Evolutionary conservation across 345 rosid genomes (phyloP), one percentile per base, ranked within the genome.

Genomic region (Ceriops zippeliana): DNA sequence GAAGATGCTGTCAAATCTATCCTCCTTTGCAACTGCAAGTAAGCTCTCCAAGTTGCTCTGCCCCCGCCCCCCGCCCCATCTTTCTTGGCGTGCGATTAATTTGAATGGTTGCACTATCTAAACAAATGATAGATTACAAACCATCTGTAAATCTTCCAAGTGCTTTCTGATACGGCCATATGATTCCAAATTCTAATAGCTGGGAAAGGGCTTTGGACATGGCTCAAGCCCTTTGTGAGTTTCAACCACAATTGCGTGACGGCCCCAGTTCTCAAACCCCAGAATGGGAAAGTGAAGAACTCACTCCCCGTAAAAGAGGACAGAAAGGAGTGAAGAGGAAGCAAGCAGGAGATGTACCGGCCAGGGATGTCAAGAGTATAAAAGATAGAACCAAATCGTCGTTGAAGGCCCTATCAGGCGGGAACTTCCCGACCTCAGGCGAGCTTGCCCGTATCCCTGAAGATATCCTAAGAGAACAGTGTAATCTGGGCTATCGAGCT

Each of bases 1-100:
- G 89, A 84, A 75, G 89, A 88, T 75, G 61, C 74, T 60, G 78
- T 86, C 59, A 84, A 86, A 74, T 73, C 83, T 31, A 38, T 86
- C 7, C 83, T 86, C 52, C 81, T 86, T 28, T 84, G 87, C 62
- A 78, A 83, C 52, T 75, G 68, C 73, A 27, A 67, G 81, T 84
- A 70, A 13, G 58, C 15, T 7, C 58, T 22, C 27, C 28, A 9
- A 54, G 28, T 54, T 54, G 22, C 27, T 54, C 49, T 11, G 16
- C 46, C 4, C 16, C 3, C 3, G 49, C 49, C 49, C 49, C 49
- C 0, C 1, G n/a, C n/a, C 1, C 49, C 49, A 42, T 54, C 58
- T 22, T n/a, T 22, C 58, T 22, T 54, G 58, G 11, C 16, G 27
- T 21, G 16, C 16, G 9, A 42, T 42, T 13, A 11, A 42, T 13